Base-by-base conservation (phyloP, 495 filamentous ascomycete genomes). In the Lichina pygmaea region DNA sequence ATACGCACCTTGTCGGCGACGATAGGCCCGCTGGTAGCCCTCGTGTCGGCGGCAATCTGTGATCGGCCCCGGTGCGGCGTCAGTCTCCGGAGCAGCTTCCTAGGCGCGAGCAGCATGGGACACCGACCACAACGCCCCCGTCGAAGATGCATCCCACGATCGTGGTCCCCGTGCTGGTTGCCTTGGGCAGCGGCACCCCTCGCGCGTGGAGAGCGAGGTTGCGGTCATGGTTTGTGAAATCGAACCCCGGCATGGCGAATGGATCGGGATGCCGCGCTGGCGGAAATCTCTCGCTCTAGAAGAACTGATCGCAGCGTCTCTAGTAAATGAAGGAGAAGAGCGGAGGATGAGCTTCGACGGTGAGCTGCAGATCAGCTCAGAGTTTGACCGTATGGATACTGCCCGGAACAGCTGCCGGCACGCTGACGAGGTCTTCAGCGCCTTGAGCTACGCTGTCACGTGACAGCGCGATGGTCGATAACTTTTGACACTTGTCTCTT, bases 211-310 rank as follows among this genome's bases (percentile, higher is more conserved):
- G 72, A 50, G 85, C 85, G 55, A 75, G 73, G 72, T 99, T 99
- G 66, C 91, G 83, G 67, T 92, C 86, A 72, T 93, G 82, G 69
- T 95, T 95, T 57, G 82, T 86, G 70, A 99, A 99, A 66, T 95
- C 89, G 71, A 99, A 94, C 68, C 91, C 91, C 50, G 80, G 75
- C 91, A 99, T 97, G 53, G 54, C 73, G 64, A 61, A 52, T 51
- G 55, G 51, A 55, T 39, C 11, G 17, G 30, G 8, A 32, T 3
- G 7, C 6, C 15, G 33, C 24, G 24, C 24, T 24, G 24, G 24
- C 24, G 2, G 24, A 24, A 4, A 1, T 24, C 24, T 24, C 24
- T 24, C 24, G 4, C 24, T 24, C 24, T 24, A 24, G 24, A 24
- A 24, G 24, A 24, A 24, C 4, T 4, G 4, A 4, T 2, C 4